Base-by-base conservation (phyloP, 176 grass and related monocot species). In the Aegilops bicornis region DNA sequence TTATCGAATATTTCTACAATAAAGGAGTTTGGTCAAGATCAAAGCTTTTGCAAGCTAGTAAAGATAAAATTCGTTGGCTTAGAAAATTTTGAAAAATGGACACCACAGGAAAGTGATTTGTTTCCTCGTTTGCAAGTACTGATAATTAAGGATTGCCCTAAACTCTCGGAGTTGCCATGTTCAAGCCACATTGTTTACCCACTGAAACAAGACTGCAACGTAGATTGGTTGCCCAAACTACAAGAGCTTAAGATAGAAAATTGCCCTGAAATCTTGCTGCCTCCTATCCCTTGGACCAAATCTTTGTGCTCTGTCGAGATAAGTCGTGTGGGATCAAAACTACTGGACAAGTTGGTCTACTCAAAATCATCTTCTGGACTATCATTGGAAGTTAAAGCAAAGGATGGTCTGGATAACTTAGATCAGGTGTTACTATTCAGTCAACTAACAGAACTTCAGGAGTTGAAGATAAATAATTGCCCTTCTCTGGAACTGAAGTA, bases 381-480 rank as follows among this genome's bases (percentile, higher is more conserved):
- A 7, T 2, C 19, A 22, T 61, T 61, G 58, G 2, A 23, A 10
- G 6, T 61, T n/a, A 0, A 8, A 1, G 20, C 4, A 61, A 61
- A 61, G 6, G 22, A 23, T 3, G 22, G 8, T 61, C 0, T 61
- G 8, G 0, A 23, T 10, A 61, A 3, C 22, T 23, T 61, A 1
- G 58, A 61, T 23, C 58, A 23, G 8, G 0, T 61, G 8, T 61
- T 61, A 10, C 8, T 23, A 10, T 61, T 61, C 58, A 8, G 3
- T 61, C 2, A 61, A n/a, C 22, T 61, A 61, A 61, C 7, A 8
- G 3, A 61, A 61, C 59, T 61, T n/a, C 22, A 23, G 8, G 22
- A 0, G 19, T 23, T 61, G 22, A 1, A 4, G 0, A 61, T 61
- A 1, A 0, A 8, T 0, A 10, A 61, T 10, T 61, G 8, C 59